These are phyloP conservation scores for Trametes hirsuta DNA, from an alignment of 1,284 basidiomycete species.

Conservation along the genomic window DNA sequence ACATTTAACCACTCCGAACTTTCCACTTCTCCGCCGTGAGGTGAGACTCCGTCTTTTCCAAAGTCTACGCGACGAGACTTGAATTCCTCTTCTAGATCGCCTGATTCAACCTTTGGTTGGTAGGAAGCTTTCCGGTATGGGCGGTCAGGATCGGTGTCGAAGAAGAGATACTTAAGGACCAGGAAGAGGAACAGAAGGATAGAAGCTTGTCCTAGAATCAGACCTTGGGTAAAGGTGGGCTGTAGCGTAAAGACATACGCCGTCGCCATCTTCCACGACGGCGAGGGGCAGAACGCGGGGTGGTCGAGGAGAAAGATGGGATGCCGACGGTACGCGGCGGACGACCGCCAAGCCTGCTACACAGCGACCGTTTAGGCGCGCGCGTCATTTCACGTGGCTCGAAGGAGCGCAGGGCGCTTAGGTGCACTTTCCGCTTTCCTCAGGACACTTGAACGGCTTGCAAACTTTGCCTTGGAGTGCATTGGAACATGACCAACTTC, in stretches of 20 bases:
- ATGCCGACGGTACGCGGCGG: constrained; percentile 7
- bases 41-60: constrained; percentile 3
- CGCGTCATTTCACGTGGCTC: constrained; percentile 15
- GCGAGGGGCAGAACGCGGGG: background rate
- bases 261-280: constrained; percentile 47
- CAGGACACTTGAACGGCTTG: too few species aligned
- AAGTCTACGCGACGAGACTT: constrained; percentile 6
- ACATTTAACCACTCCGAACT: constrained; percentile 80
- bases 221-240: constrained; percentile 84
- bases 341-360: constrained; percentile 3
- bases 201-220: constrained; percentile 79
- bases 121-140: constrained; percentile 58
- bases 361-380: constrained; percentile 9
- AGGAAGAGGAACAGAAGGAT: constrained; percentile 70
- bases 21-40: constrained; percentile 40
- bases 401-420: constrained; percentile 2
- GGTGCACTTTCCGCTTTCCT: background rate
- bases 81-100: constrained; percentile 18
- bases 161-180: constrained; percentile 81
- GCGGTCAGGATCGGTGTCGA: constrained; percentile 61
- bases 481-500: constrained; percentile 25
- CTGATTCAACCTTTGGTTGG: constrained; percentile 53
- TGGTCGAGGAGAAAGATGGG: constrained; percentile 3
- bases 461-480: too few species aligned
- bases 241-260: constrained; percentile 73